Evolutionary conservation across 768 basidiomycete genomes (phyloP).

Genomic region (Leccinum subgranulosum): DNA sequence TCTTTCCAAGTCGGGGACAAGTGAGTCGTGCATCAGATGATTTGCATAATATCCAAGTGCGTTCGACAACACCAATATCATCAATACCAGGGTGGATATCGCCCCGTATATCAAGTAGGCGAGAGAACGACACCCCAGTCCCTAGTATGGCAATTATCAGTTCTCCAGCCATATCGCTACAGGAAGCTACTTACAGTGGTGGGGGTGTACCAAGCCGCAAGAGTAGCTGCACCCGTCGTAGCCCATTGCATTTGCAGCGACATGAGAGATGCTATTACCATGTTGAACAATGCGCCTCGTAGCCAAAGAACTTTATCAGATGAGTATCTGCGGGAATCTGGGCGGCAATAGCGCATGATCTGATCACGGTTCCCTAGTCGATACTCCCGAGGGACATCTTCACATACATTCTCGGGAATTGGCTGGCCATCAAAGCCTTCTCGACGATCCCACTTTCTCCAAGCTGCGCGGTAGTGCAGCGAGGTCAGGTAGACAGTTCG

Average conservation of each 20-base stretch:
- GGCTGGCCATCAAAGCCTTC: neutral
- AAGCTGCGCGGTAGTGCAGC: conserved; percentile 16
- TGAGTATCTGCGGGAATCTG: neutral
- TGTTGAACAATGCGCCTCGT: conserved; percentile 19
- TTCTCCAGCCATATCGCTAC: neutral
- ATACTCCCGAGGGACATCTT: conserved; percentile 5
- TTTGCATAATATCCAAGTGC: conserved; percentile 18
- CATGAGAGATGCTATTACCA: conserved; percentile 28
- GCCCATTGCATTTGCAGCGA: conserved; percentile 34
- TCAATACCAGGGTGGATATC: conserved; percentile 29
- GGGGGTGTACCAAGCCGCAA: conserved; percentile 21
- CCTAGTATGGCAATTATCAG: conserved; percentile 3
- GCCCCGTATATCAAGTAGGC: conserved; percentile 31
- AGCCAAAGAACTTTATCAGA: conserved; percentile 15
- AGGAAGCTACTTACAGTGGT: conserved; percentile 18
- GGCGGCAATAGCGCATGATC: conserved; percentile 15
- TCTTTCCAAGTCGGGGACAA: neutral
- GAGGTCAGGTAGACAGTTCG: conserved; percentile 14
- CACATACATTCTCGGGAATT: neutral
- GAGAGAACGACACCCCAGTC: conserved; percentile 35
- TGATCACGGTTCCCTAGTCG: conserved; percentile 20
- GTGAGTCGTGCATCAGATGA: neutral
- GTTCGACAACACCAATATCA: conserved; percentile 30
- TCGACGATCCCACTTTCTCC: conserved; percentile 1
- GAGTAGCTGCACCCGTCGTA: conserved; percentile 11